Conservation (phyloP, 345 rosid species). For the Melaleuca quinquenervia region DNA sequence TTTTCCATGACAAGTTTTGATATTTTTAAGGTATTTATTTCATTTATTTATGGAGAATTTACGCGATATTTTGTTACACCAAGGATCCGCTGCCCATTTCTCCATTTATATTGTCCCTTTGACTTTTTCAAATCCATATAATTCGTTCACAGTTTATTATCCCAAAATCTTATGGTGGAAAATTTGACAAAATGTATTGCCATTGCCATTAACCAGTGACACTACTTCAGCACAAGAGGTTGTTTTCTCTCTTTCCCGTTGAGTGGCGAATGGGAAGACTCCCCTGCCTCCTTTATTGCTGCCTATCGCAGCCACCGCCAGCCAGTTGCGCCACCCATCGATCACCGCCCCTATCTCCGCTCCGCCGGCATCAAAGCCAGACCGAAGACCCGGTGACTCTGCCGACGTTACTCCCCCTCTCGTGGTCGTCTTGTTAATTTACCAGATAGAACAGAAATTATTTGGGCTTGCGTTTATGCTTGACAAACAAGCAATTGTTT, state of each 20-base stretch:
- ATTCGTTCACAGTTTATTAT: neutral
- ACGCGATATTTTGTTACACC: too few species aligned
- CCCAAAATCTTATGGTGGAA: neutral
- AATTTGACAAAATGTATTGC: neutral
- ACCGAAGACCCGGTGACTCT: neutral
- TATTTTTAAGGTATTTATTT: too few species aligned
- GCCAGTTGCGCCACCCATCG: neutral
- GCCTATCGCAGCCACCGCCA: neutral
- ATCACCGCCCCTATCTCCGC: neutral
- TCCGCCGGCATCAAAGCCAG: neutral
- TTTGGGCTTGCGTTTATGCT: neutral
- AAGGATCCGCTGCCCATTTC: too few species aligned
- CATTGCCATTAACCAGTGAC: neutral
- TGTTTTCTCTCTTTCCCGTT: neutral
- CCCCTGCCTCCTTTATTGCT: neutral
- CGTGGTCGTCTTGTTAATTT: neutral
- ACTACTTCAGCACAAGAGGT: rapidly evolving
- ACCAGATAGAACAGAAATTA: neutral
- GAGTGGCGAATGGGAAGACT: neutral
- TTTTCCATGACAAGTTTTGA: too few species aligned
- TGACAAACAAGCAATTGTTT: neutral
- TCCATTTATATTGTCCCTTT: too few species aligned
- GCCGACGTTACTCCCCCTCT: neutral
- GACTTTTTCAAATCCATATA: neutral
- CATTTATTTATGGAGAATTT: too few species aligned